Percentiles rank a stretch among this genome's conserved stretches.
Evolutionary conservation across 257 asterid genomes (phyloP).

Genomic region (Orobanche coerulescens): DNA sequence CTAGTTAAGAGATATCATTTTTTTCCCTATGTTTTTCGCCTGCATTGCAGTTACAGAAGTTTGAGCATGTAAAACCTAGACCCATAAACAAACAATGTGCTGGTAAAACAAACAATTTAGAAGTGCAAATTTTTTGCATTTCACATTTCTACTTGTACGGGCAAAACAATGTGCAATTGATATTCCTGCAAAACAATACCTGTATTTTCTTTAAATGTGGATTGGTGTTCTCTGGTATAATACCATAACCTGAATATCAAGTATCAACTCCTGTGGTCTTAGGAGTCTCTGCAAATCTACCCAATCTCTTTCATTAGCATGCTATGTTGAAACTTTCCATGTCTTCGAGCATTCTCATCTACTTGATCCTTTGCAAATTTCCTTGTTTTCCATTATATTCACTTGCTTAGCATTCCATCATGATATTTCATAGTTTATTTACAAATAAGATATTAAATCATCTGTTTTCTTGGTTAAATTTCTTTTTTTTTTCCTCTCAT

Average conservation of each 20-base stretch:
- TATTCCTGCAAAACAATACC: slow-evolving; percentile 11
- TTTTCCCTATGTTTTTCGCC: not conserved
- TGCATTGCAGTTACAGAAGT: slow-evolving; percentile 4
- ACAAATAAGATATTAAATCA: not conserved
- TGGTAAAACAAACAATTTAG: not conserved
- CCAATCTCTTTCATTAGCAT: slow-evolving; percentile 7
- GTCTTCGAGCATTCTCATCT: not conserved
- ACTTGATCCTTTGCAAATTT: not conserved
- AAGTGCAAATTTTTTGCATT: not conserved
- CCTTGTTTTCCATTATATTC: slow-evolving; percentile 6
- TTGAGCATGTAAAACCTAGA: slow-evolving; percentile 19
- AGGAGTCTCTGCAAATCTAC: not conserved
- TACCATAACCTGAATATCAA: not conserved
- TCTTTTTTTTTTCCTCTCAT: not conserved
- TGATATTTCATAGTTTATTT: not conserved
- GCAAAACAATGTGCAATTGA: slow-evolving; percentile 11
- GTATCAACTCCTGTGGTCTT: slow-evolving; percentile 5
- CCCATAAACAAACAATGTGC: not conserved
- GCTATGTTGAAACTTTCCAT: slow-evolving; percentile 1
- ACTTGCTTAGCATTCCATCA: slow-evolving; percentile 19
- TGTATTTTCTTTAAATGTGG: not conserved
- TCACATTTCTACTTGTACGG: not conserved
- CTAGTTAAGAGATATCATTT: not conserved
- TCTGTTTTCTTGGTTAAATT: not conserved
- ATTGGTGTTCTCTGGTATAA: not conserved